Base-by-base conservation (phyloP, 768 basidiomycete species). In the Gyrodon lividus region DNA sequence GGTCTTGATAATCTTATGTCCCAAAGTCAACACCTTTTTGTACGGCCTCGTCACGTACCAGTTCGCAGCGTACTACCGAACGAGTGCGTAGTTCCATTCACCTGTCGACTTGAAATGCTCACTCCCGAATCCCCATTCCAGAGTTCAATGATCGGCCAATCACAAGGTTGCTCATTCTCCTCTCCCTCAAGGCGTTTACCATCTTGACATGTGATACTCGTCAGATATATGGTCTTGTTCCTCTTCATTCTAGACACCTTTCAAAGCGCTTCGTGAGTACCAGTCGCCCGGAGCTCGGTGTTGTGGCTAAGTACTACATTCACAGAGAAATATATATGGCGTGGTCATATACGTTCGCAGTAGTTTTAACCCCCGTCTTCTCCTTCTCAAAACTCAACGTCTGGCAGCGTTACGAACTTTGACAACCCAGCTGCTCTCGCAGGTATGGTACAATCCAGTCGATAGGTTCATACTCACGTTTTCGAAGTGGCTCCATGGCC, bases 401-500 rank as follows among this genome's bases (percentile, higher is more conserved):
- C 40, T 14, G 4, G 19, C 20, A 61, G 60, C 4, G 57, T 61
- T 8, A 40, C 43, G 5, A 60, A 62, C 24, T 52, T 35, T 30
- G 28, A 33, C 24, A 56, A 62, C 31, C 56, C 60, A 17, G 35
- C 40, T 3, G 56, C 52, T 13, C 54, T 59, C 14, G 24, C 6
- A 22, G 16, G 61, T 54, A 13, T 0, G 55, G 28, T 10, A 12
- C 8, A 5, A 3, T 49, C 1, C 6, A 7, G 38, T 33, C 5
- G 2, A 13, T 28, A 23, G 4, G 16, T 23, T 13, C 4, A 5
- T 42, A 10, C 34, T 52, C 14, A 57, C 16, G 5, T 30, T 3
- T 1, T 53, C 43, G 3, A 56, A 78, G 77, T 60, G 35, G 71
- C 73, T 43, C 63, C 63, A n/a, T 81, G 80, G 78, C 75, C 74